These are phyloP conservation scores for Salix brachista DNA, from an alignment of 345 rosid species.

Conservation along the genomic window DNA sequence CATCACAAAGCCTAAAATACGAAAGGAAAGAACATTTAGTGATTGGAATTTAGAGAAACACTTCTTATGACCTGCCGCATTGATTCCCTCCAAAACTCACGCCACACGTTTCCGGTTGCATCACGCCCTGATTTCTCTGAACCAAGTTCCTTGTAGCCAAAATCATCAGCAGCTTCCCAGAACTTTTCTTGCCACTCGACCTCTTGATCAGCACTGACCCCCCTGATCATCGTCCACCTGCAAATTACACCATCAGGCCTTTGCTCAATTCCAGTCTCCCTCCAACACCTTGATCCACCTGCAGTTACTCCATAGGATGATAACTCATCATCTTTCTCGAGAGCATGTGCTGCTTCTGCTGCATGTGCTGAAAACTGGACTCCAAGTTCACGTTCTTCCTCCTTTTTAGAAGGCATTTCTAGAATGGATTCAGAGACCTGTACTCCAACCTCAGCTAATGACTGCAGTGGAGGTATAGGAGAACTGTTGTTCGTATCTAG, in stretches of 20 bases:
- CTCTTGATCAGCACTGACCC: slow-evolving; percentile 68
- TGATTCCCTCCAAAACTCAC: slow-evolving; percentile 85
- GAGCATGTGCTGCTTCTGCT: slow-evolving; percentile 74
- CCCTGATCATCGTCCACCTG: slow-evolving; percentile 90
- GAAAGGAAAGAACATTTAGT: not conserved
- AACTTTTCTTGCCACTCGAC: slow-evolving; percentile 95
- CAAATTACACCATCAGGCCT: slow-evolving; percentile 78
- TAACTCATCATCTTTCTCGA: slow-evolving; percentile 36
- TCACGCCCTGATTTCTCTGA: slow-evolving; percentile 95
- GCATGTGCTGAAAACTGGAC: slow-evolving; percentile 54
- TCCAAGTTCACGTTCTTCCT: slow-evolving; percentile 43
- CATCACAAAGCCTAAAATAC: not conserved
- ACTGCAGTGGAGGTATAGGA: slow-evolving; percentile 68
- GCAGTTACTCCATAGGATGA: slow-evolving; percentile 44
- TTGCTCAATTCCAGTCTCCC: slow-evolving; percentile 67
- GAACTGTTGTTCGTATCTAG: slow-evolving; percentile 27
- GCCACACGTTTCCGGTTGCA: slow-evolving; percentile 78
- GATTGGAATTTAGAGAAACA: not conserved
- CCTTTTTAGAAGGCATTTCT: slow-evolving; percentile 30
- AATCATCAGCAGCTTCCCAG: slow-evolving; percentile 95
- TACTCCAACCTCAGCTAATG: slow-evolving; percentile 46
- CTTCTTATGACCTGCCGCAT: slow-evolving; percentile 68
- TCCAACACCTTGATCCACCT: slow-evolving; percentile 87
- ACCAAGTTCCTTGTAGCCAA: slow-evolving; percentile 89
- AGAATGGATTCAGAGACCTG: slow-evolving; percentile 26